Conservation (phyloP, 2,329 filamentous ascomycete species). For the Cyphellophora europaea region DNA sequence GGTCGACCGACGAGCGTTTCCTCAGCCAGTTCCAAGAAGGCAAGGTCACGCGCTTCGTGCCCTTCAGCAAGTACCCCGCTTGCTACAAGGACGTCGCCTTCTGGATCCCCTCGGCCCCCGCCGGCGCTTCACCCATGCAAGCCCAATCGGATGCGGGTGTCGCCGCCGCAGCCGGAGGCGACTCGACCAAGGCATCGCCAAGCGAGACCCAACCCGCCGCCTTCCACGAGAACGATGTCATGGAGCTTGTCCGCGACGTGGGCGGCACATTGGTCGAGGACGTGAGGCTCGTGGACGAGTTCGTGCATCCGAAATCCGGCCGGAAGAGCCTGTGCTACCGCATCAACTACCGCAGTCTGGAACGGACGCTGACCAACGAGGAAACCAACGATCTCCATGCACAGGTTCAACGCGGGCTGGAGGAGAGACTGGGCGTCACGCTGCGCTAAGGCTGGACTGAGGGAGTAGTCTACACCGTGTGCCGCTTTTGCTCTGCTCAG, state of each 20-base stretch:
- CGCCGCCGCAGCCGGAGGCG: conserved; percentile 23
- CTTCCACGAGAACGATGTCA: conserved; percentile 93
- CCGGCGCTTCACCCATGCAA: conserved; percentile 25
- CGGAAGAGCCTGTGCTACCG: conserved; percentile 82
- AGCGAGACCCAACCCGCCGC: conserved; percentile 26
- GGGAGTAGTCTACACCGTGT: too few species aligned
- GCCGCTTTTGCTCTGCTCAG: too few species aligned
- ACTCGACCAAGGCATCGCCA: conserved; percentile 26
- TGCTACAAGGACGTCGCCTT: conserved; percentile 92
- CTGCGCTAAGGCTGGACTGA: neutral
- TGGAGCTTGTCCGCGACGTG: conserved; percentile 83
- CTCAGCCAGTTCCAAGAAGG: conserved; percentile 64
- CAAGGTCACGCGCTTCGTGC: conserved; percentile 57
- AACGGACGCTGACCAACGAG: conserved; percentile 76
- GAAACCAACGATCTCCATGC: conserved; percentile 72
- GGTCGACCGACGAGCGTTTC: conserved; percentile 79
- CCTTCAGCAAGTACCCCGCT: conserved; percentile 84
- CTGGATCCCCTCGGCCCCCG: conserved; percentile 54
- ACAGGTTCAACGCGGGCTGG: conserved; percentile 40
- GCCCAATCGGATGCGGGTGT: conserved; percentile 34
- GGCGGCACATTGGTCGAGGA: conserved; percentile 82
- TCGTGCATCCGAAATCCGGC: conserved; percentile 76
- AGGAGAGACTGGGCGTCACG: neutral
- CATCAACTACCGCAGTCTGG: conserved; percentile 86
- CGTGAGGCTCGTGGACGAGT: conserved; percentile 74